Evolutionary conservation across 2,329 filamentous ascomycete species (phyloP), one percentile per base, ranked within the genome.

Genomic region (Penicillium italicum): DNA sequence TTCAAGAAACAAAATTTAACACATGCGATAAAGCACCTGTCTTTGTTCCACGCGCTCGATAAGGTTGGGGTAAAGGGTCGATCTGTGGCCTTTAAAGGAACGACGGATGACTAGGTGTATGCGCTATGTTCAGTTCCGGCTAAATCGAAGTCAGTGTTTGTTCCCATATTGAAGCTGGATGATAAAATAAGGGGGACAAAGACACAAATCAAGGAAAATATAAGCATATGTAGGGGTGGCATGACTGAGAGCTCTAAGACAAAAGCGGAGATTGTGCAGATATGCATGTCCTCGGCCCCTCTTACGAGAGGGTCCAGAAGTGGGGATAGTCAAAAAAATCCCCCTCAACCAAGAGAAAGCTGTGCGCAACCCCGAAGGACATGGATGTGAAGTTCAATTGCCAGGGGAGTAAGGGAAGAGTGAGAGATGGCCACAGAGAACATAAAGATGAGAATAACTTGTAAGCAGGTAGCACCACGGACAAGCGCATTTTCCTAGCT

Each of bases 11-110:
- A 40, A n/a, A 18, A 41, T 46, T 18, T 37, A 36, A 45, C 26
- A 53, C 47, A 50, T 45, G 60, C 54, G 36, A 60, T 51, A 57
- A 62, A 61, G 56, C 53, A 54, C 55, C 57, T 48, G 62, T 63
- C 59, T 64, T 59, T 57, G 50, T 56, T 56, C 18, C 58, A 54
- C 53, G 43, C 45, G 46, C 30, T 58, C 12, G 34, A 57, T 43
- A 36, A 52, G 31, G 40, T 47, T 50, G 38, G 26, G 41, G 40
- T 28, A 12, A 42, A 49, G 31, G 37, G 31, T 20, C 46, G 53
- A 45, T 51, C 44, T 58, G 47, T 33, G 58, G 58, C 33, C 50
- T 48, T 55, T 24, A 30, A 57, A 38, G 44, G 52, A 34, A 24
- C 33, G 42, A 49, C 50, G 48, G 45, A 43, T 30, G 47, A 53